A percentile compares a stretch with the other conserved stretches of the same genome.
Evolutionary conservation across 345 rosid genomes (phyloP).

Genomic region (Bruguiera parviflora): DNA sequence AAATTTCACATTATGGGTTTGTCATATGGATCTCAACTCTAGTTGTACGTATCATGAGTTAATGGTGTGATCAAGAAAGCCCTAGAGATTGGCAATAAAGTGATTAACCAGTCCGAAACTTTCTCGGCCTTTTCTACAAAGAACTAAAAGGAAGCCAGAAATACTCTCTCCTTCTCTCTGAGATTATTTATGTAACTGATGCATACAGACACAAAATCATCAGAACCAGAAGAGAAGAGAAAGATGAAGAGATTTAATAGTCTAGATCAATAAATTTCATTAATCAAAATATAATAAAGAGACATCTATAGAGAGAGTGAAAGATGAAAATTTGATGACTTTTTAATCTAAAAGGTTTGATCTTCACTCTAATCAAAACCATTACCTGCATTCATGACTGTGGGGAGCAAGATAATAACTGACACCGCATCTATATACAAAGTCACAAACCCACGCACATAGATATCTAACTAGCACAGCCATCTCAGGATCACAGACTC

Average conservation of each 20-base stretch:
- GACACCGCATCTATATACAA: conserved; percentile 39
- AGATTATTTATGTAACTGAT: conserved; percentile 40
- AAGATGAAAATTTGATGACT: conserved; percentile 12
- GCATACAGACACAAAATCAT: conserved; percentile 20
- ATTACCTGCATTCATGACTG: conserved; percentile 42
- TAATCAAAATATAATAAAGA: conserved; percentile 22
- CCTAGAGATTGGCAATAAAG: conserved; percentile 34
- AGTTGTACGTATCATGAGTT: conserved; percentile 27
- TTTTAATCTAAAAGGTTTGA: conserved; percentile 19
- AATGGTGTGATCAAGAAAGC: conserved; percentile 40
- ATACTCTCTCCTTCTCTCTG: conserved; percentile 20
- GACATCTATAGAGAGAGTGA: conserved; percentile 6
- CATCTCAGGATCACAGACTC: conserved; percentile 21
- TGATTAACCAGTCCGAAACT: conserved; percentile 19
- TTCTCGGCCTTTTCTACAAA: conserved; percentile 22
- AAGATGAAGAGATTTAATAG: conserved; percentile 8
- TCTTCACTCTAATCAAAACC: conserved; percentile 36
- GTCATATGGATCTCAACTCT: neutral
- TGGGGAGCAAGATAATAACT: conserved; percentile 25
- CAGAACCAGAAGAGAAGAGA: conserved; percentile 26
- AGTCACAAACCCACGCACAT: conserved; percentile 40
- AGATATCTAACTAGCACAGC: conserved; percentile 22
- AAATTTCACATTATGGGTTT: conserved; percentile 12
- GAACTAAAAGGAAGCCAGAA: conserved; percentile 17
- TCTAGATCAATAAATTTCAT: conserved; percentile 29